Base-by-base conservation (phyloP, 2,329 filamentous ascomycete genomes). In the Phialophora chinensis region DNA sequence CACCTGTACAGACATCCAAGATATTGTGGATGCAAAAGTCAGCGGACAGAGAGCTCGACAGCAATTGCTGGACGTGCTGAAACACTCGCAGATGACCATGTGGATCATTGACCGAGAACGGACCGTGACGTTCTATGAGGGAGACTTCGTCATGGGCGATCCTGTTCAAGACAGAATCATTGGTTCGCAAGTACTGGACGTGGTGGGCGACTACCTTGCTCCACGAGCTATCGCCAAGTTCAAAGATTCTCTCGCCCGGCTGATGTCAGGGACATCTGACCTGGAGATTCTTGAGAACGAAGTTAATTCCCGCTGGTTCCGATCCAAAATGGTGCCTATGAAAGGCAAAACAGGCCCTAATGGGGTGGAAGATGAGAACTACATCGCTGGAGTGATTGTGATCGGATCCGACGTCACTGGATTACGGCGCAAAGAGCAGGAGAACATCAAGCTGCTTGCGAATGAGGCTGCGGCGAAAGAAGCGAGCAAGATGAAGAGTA, bases 351-450 rank as follows among this genome's bases (percentile, higher is more conserved):
- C 84, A 53, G 80, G 84, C 1, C 80, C 81, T 33, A 81, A 79
- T 29, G 86, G 86, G 83, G 14, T 82, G 82, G 70, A 79, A 78
- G 78, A 77, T 14, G 81, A 85, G 14, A 77, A 80, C 2, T 84
- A 81, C 58, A 83, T 92, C 23, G 88, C 91, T 69, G 90, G 90
- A 1, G 89, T 91, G 1, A 91, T 92, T 64, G 90, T 90, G 1
- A 86, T 93, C n/a, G 89, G 90, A 54, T 90, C 92, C 85, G 90
- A 93, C 73, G 87, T 93, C 5, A 93, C 91, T 0, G 89, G 92
- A 72, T 77, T 92, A 31, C 89, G 89, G 69, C 81, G 85, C 12
- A 84, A 87, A 62, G 89, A 90, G 52, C 85, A 85, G 71, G 90
- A 92, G 72, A 93, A 92, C 72, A 83, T 86, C 14, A 86, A 86